Evolutionary conservation across 129 eudicot genomes (phyloP), one percentile per base, ranked within the genome.

Genomic region (Silybum marianum): DNA sequence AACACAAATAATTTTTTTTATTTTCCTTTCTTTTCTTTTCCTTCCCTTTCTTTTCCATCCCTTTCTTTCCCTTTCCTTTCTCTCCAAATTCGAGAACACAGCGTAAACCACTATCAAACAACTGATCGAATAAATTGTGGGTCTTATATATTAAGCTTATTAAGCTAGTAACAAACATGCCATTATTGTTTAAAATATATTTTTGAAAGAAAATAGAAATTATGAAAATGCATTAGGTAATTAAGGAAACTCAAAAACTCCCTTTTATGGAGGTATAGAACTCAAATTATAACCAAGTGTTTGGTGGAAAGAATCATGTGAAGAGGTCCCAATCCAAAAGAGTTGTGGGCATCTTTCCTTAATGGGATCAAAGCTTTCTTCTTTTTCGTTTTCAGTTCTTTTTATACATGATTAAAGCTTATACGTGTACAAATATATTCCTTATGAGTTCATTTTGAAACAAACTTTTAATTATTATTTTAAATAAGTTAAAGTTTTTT

Each of bases 261-360:
- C 22, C 22, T 8, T 18, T 58, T 18, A n/a, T 58, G 23, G 23
- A 58, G 23, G 23, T 2, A 18, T 40, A 40, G 2, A 40, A 38
- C 42, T 38, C 42, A 38, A 38, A 38, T 38, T 38, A 6, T 38
- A 38, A 38, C 42, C 23, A 58, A 58, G 23, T 58, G 66, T 58
- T 58, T 58, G 66, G 66, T 58, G 66, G 66, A 58, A 58, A 58
- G 66, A 58, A 58, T 58, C 66, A 58, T 58, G 66, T 58, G 23
- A 58, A 58, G 10, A 7, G 66, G 66, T 58, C 66, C 66, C 66
- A 58, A 58, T 18, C 9, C 66, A 58, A 18, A 58, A 18, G 66
- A n/a, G 66, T 18, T 58, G 23, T 58, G 66, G 66, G 66, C 66
- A 58, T 58, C 66, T 54, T 54, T 16, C 65, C 66, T 58, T 58